Percentiles rank a stretch among this genome's conserved stretches.
Evolutionary conservation across 441 rosid species (phyloP).

Genomic region (Erodium texanum): DNA sequence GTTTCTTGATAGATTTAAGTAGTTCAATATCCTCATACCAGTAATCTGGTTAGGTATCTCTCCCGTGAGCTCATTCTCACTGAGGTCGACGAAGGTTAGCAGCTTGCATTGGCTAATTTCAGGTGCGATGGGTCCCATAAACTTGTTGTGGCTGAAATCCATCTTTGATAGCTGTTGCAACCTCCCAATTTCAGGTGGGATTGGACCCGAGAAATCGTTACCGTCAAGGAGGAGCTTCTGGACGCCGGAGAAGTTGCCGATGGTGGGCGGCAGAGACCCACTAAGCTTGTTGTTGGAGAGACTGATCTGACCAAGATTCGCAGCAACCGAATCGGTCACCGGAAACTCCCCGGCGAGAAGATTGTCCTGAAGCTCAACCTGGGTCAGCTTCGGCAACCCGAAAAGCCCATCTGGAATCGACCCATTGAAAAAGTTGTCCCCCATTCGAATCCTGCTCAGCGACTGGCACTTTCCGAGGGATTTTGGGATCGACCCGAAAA

Average conservation of each 20-base stretch:
- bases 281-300: slow-evolving; percentile 72
- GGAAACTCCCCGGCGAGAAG: slow-evolving; percentile 62
- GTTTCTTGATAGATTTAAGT: slow-evolving; percentile 79
- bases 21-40: slow-evolving; percentile 74
- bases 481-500: slow-evolving; percentile 76
- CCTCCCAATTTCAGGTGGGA: slow-evolving; percentile 72
- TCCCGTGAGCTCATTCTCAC: slow-evolving; percentile 76
- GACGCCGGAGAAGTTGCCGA: slow-evolving; percentile 74
- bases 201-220: slow-evolving; percentile 60
- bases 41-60: slow-evolving; percentile 72
- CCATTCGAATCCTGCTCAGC: slow-evolving; percentile 75
- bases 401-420: slow-evolving; percentile 78
- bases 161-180: slow-evolving; percentile 76
- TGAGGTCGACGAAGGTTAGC: slow-evolving; percentile 73
- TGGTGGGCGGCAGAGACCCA: slow-evolving; percentile 56
- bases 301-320: slow-evolving; percentile 67
- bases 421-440: slow-evolving; percentile 74
- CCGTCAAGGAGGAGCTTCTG: slow-evolving; percentile 91
- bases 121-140: slow-evolving; percentile 54
- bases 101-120: slow-evolving; percentile 83
- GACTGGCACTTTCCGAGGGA: slow-evolving; percentile 66
- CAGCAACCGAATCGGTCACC: slow-evolving; percentile 36
- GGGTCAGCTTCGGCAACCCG: slow-evolving; percentile 62
- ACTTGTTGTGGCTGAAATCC: slow-evolving; percentile 71
- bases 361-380: slow-evolving; percentile 81